Evolutionary conservation across 805 yeast species (phyloP), one percentile per base, ranked within the genome.

Genomic region (Debaryomyces prosopidis): DNA sequence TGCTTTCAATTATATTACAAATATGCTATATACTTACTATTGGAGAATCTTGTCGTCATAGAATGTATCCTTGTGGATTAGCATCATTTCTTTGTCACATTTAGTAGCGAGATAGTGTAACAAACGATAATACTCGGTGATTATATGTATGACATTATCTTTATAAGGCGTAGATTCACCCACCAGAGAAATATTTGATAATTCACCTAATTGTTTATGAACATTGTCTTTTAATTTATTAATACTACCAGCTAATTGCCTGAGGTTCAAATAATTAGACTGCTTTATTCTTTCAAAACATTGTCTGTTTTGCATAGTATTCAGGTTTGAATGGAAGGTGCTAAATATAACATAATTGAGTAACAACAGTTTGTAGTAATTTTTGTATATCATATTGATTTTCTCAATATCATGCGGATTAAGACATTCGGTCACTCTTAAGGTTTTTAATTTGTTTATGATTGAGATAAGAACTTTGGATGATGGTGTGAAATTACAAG

Each of bases 121-220:
- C 14, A 47, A 46, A 40, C 55, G 58, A 46, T 60, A 65, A 15
- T 54, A 53, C 10, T 60, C 62, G 17, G 66, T 58, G 27, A 58
- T 48, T 7, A 48, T 43, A 27, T 50, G 49, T 4, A 65, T 57
- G 19, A 63, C 17, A 2, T 56, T 60, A 27, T 54, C 60, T 31
- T 59, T 57, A 15, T 54, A 49, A 23, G 42, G 46, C 15, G 20
- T 17, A 19, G 28, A 28, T 31, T 37, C 26, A 33, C 28, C 43
- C 43, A 46, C 6, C 40, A 46, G 18, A 37, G 49, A 19, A 44
- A 30, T 33, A 34, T 49, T 14, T 4, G 54, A 52, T 5, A 59
- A 44, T 5, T 52, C 48, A 14, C 60, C 57, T n/a, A 65, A 48
- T 20, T 51, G 47, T 39, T 39, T 40, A 43, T 62, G 62, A 32